Conservation (phyloP, 768 basidiomycete genomes). For the Trametes meyenii region DNA sequence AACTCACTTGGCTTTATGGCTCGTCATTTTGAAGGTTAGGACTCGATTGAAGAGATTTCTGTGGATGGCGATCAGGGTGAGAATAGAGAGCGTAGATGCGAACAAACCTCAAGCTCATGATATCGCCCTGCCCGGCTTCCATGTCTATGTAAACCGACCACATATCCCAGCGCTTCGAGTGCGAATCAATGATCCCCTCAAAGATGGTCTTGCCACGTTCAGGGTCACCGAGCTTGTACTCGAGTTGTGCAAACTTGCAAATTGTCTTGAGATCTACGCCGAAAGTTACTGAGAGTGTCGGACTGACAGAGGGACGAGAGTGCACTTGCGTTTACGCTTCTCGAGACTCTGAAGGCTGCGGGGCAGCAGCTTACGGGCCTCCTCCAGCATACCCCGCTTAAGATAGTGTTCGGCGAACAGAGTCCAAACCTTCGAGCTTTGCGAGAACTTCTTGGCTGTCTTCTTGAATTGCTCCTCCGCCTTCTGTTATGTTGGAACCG, state of each 20-base stretch:
- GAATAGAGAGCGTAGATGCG: no score
- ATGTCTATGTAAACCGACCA: slow-evolving; percentile 98
- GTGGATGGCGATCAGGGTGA: slow-evolving; percentile 32
- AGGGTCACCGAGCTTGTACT: slow-evolving; percentile 91
- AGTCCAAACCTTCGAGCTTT: slow-evolving; percentile 94
- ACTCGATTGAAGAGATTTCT: slow-evolving; percentile 86
- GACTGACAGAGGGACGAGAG: background rate
- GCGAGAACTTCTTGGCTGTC: slow-evolving; percentile 92
- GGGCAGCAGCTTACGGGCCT: slow-evolving; percentile 83
- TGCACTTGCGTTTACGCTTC: slow-evolving; percentile 84
- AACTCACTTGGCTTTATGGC: slow-evolving; percentile 93
- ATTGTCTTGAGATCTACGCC: slow-evolving; percentile 89
- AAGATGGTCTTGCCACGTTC: slow-evolving; percentile 96
- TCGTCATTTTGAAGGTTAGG: slow-evolving; percentile 84
- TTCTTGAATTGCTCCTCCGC: slow-evolving; percentile 91
- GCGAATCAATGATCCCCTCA: slow-evolving; percentile 94
- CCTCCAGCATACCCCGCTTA: slow-evolving; percentile 69
- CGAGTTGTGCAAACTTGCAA: slow-evolving; percentile 91
- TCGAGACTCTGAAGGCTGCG: slow-evolving; percentile 89
- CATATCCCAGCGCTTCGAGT: slow-evolving; percentile 92
- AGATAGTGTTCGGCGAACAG: slow-evolving; percentile 84
- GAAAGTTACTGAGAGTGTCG: background rate
- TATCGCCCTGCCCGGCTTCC: slow-evolving; percentile 80
- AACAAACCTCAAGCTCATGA: slow-evolving; percentile 70
- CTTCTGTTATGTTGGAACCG: slow-evolving; percentile 52